Percentiles rank a stretch among this genome's conserved stretches.
Conservation (phyloP, 164 flowering plant species). For the Umbellularia californica region DNA sequence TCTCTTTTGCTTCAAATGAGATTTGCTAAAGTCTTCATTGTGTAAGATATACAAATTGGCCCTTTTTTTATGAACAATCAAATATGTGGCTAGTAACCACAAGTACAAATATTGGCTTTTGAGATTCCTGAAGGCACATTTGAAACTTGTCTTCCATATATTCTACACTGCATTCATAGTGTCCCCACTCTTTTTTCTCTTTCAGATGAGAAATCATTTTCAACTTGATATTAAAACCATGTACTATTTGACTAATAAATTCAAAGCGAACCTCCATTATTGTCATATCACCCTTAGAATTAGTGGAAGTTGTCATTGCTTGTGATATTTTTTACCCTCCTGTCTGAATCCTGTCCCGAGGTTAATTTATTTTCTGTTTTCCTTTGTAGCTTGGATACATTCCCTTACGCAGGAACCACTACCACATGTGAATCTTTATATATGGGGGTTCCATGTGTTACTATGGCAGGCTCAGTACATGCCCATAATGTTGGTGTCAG, state of each 20-base stretch:
- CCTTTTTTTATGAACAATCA: no score
- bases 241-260: slow-evolving; percentile 1
- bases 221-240: neutral
- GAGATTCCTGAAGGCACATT: no score
- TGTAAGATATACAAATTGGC: no score
- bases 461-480: slow-evolving; percentile 93
- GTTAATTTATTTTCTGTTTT: neutral
- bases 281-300: neutral
- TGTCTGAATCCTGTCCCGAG: neutral
- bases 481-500: slow-evolving; percentile 98
- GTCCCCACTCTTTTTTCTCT: no score
- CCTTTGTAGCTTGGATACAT: slow-evolving; percentile 86
- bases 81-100: no score
- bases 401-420: slow-evolving; percentile 98
- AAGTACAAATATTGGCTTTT: no score
- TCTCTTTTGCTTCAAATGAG: no score
- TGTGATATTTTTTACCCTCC: neutral
- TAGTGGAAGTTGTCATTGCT: neutral
- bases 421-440: slow-evolving; percentile 96
- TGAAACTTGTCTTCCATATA: no score
- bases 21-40: no score
- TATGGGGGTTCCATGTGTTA: slow-evolving; percentile 99
- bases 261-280: neutral
- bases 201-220: neutral
- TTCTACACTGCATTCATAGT: no score